Base-by-base conservation (phyloP, 768 basidiomycete genomes). In the Erythrobasidium yunnanense region DNA sequence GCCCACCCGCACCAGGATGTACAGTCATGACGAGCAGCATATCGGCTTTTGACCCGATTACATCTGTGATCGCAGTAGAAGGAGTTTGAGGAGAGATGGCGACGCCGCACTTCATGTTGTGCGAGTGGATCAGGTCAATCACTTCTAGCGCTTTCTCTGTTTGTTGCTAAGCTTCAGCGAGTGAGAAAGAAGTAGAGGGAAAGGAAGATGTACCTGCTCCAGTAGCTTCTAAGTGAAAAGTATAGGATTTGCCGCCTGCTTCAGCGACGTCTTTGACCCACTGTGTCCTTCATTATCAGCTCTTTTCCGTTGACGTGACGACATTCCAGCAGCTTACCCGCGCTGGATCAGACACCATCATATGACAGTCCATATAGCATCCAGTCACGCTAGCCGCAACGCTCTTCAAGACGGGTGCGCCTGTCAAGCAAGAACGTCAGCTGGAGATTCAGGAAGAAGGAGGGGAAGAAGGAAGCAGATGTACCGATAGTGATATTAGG, bases 311-410 rank as follows among this genome's bases (percentile, higher is more conserved):
- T n/a, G n/a, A n/a, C n/a, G n/a, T n/a, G n/a, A n/a, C n/a, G n/a
- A n/a, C n/a, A n/a, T n/a, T n/a, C n/a, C n/a, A n/a, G n/a, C n/a
- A n/a, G n/a, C 73, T 53, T 70, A 89, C 92, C 81, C 86, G 85
- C 74, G 87, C 88, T 8, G 95, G 95, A 53, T 96, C 80, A 0
- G 90, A 76, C 20, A 99, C 95, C 95, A 99, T 99, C 95, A 97
- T 97, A 78, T 99, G 95, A 77, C 92, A 96, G 77, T 99, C 95
- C 93, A 99, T 97, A 80, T 91, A 97, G 71, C 96, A 95, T 57
- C 83, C 88, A 1, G 93, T 92, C 22, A 96, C 83, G 34, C 84
- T 83, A 76, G 90, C 90, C 57, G 82, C 80, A 22, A 99, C 85
- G 70, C 85, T 88, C 30, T 87, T 80, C 32, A 97, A 82, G 53